phyloP scores from a whole-genome alignment of 2,329 filamentous ascomycete species.

The Talaromyces piceae region DNA sequence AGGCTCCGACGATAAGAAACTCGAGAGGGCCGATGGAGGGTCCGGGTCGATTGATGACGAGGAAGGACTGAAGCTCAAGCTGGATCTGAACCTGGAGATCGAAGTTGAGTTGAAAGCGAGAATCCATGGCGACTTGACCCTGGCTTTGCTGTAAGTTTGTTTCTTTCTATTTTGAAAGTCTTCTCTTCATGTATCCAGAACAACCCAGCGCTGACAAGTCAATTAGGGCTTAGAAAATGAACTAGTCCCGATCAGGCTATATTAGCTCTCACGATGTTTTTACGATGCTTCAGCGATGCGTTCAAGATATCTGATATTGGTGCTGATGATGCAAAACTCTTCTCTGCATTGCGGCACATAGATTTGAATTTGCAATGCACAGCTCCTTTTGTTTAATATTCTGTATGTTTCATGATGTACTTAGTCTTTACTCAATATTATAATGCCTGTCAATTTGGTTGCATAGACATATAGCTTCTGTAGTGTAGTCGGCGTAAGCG shows the following conservation, averaged over 20 bases:
- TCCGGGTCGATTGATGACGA: conserved; percentile 10
- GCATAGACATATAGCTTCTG: too few species aligned
- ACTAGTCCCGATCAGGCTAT: neutral
- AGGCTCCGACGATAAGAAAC: neutral
- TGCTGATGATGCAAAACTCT: neutral
- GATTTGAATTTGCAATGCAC: neutral
- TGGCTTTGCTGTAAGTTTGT: conserved; percentile 40
- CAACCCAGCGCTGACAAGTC: neutral
- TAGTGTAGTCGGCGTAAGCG: too few species aligned
- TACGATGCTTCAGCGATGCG: too few species aligned
- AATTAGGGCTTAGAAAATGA: neutral
- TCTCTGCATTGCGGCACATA: neutral
- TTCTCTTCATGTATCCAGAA: neutral
- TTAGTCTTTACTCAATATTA: neutral
- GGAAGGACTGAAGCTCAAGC: conserved; percentile 38
- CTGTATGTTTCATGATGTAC: neutral
- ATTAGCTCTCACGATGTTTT: neutral
- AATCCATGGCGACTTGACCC: conserved; percentile 54
- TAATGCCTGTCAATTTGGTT: too few species aligned
- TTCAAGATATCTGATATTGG: too few species aligned
- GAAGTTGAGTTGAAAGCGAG: conserved; percentile 54
- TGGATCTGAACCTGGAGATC: conserved; percentile 53
- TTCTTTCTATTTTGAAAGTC: neutral
- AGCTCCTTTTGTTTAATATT: neutral
- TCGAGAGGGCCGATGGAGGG: conserved; percentile 3